These are phyloP conservation scores for Mycena belliarum DNA, from an alignment of 768 basidiomycete species.

Conservation along the genomic window DNA sequence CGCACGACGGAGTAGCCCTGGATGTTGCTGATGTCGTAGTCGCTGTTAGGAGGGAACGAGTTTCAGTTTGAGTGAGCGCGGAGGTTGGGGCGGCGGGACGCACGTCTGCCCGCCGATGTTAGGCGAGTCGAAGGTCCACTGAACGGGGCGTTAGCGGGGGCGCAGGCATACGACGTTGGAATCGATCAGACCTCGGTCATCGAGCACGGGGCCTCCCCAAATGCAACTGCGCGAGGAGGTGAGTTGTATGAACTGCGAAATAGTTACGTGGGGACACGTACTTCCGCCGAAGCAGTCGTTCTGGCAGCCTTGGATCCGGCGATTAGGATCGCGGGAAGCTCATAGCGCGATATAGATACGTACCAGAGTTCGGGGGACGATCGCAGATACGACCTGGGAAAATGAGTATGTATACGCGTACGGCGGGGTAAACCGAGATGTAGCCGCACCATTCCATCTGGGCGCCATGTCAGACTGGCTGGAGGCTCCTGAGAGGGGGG, in stretches of 20 bases:
- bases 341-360: background rate
- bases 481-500: too few species aligned
- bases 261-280: too few species aligned
- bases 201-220: too few species aligned
- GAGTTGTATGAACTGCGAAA: too few species aligned
- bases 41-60: background rate
- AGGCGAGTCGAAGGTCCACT: conserved; percentile 2
- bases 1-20: conserved; percentile 1
- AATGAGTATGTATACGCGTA: too few species aligned
- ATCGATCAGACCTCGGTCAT: too few species aligned
- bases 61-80: background rate
- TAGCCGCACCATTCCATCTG: conserved; percentile 14
- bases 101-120: conserved; percentile 8
- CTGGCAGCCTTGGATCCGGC: background rate
- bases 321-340: background rate
- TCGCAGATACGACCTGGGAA: conserved; percentile 15
- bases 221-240: too few species aligned
- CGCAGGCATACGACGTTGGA: too few species aligned
- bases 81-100: background rate
- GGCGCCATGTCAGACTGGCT: too few species aligned
- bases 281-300: conserved; percentile 10
- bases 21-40: conserved; percentile 13
- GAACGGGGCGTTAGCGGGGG: background rate
- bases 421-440: too few species aligned
- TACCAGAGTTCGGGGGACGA: conserved; percentile 7